Percentiles rank a stretch among this genome's conserved stretches.
Evolutionary conservation across 2,329 filamentous ascomycete species (phyloP).

Genomic region (Chaetomium olivaceum): DNA sequence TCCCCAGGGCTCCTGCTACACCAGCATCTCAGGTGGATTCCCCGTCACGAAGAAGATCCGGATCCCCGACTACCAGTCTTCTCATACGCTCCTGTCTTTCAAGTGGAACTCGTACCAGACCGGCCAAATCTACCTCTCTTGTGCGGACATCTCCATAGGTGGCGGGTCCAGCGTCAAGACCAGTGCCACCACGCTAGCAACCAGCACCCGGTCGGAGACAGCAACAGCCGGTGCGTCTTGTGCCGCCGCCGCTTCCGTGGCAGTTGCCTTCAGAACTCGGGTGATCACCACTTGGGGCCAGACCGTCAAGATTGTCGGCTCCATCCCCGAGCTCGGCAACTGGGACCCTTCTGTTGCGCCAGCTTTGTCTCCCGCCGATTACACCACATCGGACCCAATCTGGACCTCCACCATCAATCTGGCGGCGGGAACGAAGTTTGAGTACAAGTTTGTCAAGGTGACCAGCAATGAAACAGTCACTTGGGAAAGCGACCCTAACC

Average conservation of each 20-base stretch:
- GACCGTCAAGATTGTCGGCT: conserved; percentile 51
- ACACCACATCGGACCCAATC: conserved; percentile 54
- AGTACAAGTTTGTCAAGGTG: conserved; percentile 64
- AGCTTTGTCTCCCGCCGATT: conserved; percentile 53
- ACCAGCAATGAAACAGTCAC: conserved; percentile 49
- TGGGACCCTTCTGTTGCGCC: conserved; percentile 52
- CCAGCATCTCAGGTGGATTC: conserved; percentile 55
- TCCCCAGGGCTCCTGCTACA: conserved; percentile 48
- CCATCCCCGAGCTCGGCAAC: conserved; percentile 48
- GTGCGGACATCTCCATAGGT: conserved; percentile 53
- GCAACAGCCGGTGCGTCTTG: conserved; percentile 34
- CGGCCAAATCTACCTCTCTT: conserved; percentile 54
- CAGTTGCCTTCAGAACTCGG: conserved; percentile 46
- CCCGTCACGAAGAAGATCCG: conserved; percentile 54
- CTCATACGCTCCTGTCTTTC: conserved; percentile 54
- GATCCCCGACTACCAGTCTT: conserved; percentile 49
- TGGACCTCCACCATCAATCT: conserved; percentile 57
- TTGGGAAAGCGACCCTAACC: conserved; percentile 59
- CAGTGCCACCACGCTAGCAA: conserved; percentile 27
- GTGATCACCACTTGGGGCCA: conserved; percentile 49
- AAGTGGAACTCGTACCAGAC: conserved; percentile 59
- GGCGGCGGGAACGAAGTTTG: conserved; percentile 52
- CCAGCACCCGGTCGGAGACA: conserved; percentile 28
- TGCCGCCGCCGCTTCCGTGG: conserved; percentile 39
- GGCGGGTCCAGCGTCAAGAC: conserved; percentile 27